Conservation (phyloP, 2,329 filamentous ascomycete species). For the Fusarium sp. region DNA sequence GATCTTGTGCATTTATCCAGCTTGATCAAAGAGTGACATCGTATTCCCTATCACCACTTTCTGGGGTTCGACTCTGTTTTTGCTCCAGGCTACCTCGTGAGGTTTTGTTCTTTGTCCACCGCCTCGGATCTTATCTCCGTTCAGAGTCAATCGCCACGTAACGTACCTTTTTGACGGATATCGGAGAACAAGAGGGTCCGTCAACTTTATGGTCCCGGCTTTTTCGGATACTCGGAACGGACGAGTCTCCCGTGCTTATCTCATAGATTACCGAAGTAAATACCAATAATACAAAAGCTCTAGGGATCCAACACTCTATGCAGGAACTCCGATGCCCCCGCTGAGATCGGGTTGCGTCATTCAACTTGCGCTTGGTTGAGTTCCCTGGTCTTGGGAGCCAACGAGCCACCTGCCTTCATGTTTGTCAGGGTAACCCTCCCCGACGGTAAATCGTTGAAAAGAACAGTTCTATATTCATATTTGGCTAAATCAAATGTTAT, state of each 20-base stretch:
- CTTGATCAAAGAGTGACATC: too few species aligned
- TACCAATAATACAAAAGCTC: not conserved
- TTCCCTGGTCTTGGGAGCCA: too few species aligned
- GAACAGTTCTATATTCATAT: not conserved
- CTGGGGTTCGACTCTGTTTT: too few species aligned
- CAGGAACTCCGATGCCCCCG: not conserved
- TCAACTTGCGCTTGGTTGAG: not conserved
- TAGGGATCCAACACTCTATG: not conserved
- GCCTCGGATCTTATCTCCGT: not conserved
- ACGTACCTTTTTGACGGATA: not conserved
- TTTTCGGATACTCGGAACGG: not conserved
- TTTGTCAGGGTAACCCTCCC: not conserved
- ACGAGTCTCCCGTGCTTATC: not conserved
- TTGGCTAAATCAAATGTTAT: not conserved
- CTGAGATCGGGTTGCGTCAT: not conserved
- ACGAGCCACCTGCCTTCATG: not conserved
- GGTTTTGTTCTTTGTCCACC: not conserved
- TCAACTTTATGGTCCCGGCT: not conserved
- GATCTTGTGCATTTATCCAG: not conserved
- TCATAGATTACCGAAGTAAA: not conserved
- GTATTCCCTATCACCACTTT: not conserved
- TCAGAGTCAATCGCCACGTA: not conserved
- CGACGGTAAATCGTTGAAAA: rapidly evolving
- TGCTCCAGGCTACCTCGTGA: too few species aligned
- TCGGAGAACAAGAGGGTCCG: conserved; percentile 11